A percentile compares a stretch with the other conserved stretches of the same genome.
Conservation (phyloP, 2,329 filamentous ascomycete genomes). For the Sporothrix euskadiensis region DNA sequence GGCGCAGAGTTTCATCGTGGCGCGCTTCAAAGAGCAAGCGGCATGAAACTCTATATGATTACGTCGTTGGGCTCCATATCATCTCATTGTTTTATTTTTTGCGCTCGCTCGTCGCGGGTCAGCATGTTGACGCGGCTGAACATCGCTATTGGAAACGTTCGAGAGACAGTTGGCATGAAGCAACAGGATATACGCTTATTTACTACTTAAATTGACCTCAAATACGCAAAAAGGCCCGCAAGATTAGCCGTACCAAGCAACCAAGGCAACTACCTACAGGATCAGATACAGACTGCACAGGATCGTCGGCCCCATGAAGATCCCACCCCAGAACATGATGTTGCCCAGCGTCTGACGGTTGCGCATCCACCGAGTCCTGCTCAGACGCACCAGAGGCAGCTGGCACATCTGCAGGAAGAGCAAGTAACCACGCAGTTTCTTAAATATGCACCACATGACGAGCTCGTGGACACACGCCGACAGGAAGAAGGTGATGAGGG, state of each 20-base stretch:
- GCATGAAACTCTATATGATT: background rate
- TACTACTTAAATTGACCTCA: background rate
- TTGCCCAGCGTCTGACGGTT: constrained; percentile 67
- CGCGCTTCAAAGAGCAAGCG: background rate
- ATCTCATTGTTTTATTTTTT: background rate
- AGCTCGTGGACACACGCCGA: constrained; percentile 72
- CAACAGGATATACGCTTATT: background rate
- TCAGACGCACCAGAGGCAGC: constrained; percentile 67
- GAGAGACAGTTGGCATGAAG: background rate
- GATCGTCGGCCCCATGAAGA: constrained; percentile 74
- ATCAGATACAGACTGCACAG: constrained; percentile 62
- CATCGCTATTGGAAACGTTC: background rate
- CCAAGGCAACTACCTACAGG: constrained; percentile 41
- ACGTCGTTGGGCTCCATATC: background rate
- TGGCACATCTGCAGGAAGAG: constrained; percentile 74
- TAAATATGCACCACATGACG: constrained; percentile 79
- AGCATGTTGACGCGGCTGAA: background rate
- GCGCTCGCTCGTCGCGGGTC: background rate
- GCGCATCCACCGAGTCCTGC: constrained; percentile 65
- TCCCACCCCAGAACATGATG: constrained; percentile 73
- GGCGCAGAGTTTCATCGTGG: constrained; percentile 8
- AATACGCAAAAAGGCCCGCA: background rate
- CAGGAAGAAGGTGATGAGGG: constrained; percentile 73
- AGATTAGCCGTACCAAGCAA: background rate
- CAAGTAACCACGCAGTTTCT: constrained; percentile 73